These are phyloP conservation scores for Proliferodiscus dingleyae DNA, from an alignment of 2,329 filamentous ascomycete species.

Conservation along the genomic window DNA sequence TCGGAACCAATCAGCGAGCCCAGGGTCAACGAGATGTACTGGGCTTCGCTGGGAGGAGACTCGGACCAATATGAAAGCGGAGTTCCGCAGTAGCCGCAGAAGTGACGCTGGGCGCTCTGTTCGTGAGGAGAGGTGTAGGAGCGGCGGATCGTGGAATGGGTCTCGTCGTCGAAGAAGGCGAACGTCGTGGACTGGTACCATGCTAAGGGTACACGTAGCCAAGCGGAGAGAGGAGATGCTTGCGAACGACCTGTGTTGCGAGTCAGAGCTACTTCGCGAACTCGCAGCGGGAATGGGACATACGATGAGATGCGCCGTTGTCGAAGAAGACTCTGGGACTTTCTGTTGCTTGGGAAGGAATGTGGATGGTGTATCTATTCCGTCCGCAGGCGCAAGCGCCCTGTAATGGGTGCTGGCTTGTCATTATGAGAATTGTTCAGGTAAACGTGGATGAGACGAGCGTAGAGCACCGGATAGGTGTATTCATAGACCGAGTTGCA, in stretches of 20 bases:
- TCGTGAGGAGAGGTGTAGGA: constrained; percentile 58
- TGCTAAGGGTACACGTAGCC: constrained; percentile 73
- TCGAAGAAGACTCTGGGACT: constrained; percentile 65
- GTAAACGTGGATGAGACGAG: neutral
- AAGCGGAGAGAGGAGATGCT: constrained; percentile 70
- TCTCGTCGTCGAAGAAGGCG: constrained; percentile 75
- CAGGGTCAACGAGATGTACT: constrained; percentile 77
- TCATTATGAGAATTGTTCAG: constrained; percentile 35
- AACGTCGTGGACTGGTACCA: constrained; percentile 77
- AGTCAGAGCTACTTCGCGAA: constrained; percentile 3
- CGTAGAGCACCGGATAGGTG: neutral
- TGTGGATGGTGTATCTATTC: constrained; percentile 71
- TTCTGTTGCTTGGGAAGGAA: constrained; percentile 55
- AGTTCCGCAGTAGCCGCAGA: constrained; percentile 90
- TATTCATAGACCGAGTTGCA: neutral
- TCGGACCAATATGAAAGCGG: constrained; percentile 82
- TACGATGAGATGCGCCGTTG: constrained; percentile 54
- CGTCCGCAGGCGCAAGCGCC: constrained; percentile 83
- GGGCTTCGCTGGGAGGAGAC: constrained; percentile 61
- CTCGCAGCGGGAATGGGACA: constrained; percentile 31
- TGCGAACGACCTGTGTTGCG: constrained; percentile 56
- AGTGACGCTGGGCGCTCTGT: constrained; percentile 60
- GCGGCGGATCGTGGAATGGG: constrained; percentile 59
- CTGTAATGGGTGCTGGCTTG: constrained; percentile 51
- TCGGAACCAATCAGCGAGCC: constrained; percentile 70